These are phyloP conservation scores for Botrytis hyacinthi DNA, from an alignment of 2,329 filamentous ascomycete species.

Conservation along the genomic window DNA sequence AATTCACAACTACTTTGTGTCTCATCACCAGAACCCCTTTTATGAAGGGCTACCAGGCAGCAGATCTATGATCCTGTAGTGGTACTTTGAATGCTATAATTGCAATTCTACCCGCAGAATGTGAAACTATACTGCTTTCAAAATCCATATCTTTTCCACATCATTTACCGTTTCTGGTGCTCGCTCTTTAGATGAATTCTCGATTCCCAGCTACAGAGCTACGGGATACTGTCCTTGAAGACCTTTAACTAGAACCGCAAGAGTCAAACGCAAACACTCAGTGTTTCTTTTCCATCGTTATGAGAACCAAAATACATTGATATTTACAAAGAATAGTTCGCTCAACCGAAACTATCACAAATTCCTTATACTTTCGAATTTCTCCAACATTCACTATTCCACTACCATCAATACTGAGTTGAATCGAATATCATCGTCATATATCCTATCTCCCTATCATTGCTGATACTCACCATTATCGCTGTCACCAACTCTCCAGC, in stretches of 20 bases:
- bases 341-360: neutral
- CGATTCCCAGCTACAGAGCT: neutral
- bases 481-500: neutral
- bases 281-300: fast-evolving
- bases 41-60: fast-evolving
- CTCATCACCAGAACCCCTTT: too few species aligned
- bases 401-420: fast-evolving
- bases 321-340: neutral
- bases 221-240: fast-evolving
- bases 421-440: neutral
- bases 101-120: neutral
- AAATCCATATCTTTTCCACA: neutral
- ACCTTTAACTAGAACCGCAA: neutral
- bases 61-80: fast-evolving
- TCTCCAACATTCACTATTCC: neutral
- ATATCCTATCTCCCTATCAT: neutral
- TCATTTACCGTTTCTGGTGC: neutral
- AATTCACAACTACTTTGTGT: too few species aligned
- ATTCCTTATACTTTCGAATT: neutral
- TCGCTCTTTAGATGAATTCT: neutral
- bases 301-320: fast-evolving
- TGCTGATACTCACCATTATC: fast-evolving
- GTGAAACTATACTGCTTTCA: fast-evolving
- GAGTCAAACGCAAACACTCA: fast-evolving
- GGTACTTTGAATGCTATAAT: neutral